phyloP scores from a whole-genome alignment of 1,284 basidiomycete genomes.

The Pulveroboletus sp. region DNA sequence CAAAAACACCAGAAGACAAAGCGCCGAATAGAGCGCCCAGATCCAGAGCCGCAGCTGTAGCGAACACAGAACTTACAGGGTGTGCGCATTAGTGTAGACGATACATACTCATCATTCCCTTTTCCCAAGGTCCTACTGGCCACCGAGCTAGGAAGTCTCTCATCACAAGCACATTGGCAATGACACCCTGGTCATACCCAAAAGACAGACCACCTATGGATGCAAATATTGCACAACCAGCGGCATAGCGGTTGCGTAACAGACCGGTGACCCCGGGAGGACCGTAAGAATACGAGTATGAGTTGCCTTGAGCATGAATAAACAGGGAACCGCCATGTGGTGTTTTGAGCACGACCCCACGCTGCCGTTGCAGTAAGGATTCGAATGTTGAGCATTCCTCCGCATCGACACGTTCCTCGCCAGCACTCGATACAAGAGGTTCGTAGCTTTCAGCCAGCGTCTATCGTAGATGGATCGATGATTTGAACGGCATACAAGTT shows the following conservation, averaged over 20 bases:
- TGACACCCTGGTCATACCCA: slow-evolving; percentile 75
- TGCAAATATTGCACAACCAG: slow-evolving; percentile 65
- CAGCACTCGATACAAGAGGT: slow-evolving; percentile 7
- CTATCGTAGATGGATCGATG: slow-evolving; percentile 8
- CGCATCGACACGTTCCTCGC: slow-evolving; percentile 14
- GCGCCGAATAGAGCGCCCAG: slow-evolving; percentile 73
- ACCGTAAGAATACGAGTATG: slow-evolving; percentile 67
- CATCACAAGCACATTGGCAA: slow-evolving; percentile 85
- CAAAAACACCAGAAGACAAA: slow-evolving; percentile 58
- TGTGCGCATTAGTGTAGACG: background rate
- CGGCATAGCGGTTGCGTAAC: slow-evolving; percentile 56
- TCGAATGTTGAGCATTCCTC: slow-evolving; percentile 15
- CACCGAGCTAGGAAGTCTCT: slow-evolving; percentile 61
- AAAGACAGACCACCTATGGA: slow-evolving; percentile 78
- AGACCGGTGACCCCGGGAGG: slow-evolving; percentile 61
- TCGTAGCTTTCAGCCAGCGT: slow-evolving; percentile 14
- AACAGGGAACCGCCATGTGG: slow-evolving; percentile 32
- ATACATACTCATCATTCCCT: slow-evolving; percentile 68
- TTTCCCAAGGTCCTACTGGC: slow-evolving; percentile 68
- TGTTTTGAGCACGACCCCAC: slow-evolving; percentile 20
- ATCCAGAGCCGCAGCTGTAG: slow-evolving; percentile 68
- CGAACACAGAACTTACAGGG: background rate
- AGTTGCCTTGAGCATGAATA: slow-evolving; percentile 36
- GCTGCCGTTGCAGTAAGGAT: slow-evolving; percentile 16
- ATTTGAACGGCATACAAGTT: background rate